These are phyloP conservation scores for Coleophoma crateriformis DNA, from an alignment of 2,329 filamentous ascomycete species.

Conservation along the genomic window DNA sequence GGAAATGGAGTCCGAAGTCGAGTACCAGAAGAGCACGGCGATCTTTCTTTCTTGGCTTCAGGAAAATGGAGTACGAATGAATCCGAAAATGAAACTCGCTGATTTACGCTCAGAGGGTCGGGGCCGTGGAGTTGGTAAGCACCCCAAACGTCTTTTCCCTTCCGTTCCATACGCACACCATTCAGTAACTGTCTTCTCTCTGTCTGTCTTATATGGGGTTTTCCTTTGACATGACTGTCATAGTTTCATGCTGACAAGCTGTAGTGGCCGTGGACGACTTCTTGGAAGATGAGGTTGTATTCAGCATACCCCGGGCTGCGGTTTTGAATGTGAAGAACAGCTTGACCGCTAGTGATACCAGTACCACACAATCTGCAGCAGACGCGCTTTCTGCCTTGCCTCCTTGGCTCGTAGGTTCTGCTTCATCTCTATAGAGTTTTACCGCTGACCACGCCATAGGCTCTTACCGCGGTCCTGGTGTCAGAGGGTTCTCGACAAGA, in stretches of 20 bases:
- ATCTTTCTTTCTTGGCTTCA: constrained; percentile 53
- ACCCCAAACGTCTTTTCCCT: constrained; percentile 4
- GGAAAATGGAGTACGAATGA: constrained; percentile 46
- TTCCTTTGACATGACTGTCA: background rate
- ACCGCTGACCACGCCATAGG: constrained; percentile 7
- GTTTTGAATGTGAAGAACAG: constrained; percentile 58
- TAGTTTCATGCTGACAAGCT: background rate
- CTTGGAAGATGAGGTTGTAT: constrained; percentile 56
- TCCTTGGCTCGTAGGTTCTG: constrained; percentile 35
- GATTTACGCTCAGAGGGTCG: constrained; percentile 50
- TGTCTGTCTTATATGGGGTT: too few species aligned
- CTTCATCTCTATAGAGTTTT: background rate
- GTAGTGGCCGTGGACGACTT: constrained; percentile 54
- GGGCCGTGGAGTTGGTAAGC: constrained; percentile 60
- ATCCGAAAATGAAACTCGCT: constrained; percentile 48
- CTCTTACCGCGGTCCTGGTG: constrained; percentile 16
- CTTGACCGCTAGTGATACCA: constrained; percentile 35
- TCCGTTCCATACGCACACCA: constrained; percentile 6
- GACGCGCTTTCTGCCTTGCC: constrained; percentile 35
- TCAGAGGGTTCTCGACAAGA: constrained; percentile 13
- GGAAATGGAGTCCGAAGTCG: constrained; percentile 19
- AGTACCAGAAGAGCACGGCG: constrained; percentile 39
- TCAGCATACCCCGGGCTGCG: constrained; percentile 54
- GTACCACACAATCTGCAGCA: constrained; percentile 15
- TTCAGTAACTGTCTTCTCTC: too few species aligned